These are phyloP conservation scores for Alternaria novae-zelandiae DNA, from an alignment of 2,329 filamentous ascomycete genomes.

Conservation along the genomic window DNA sequence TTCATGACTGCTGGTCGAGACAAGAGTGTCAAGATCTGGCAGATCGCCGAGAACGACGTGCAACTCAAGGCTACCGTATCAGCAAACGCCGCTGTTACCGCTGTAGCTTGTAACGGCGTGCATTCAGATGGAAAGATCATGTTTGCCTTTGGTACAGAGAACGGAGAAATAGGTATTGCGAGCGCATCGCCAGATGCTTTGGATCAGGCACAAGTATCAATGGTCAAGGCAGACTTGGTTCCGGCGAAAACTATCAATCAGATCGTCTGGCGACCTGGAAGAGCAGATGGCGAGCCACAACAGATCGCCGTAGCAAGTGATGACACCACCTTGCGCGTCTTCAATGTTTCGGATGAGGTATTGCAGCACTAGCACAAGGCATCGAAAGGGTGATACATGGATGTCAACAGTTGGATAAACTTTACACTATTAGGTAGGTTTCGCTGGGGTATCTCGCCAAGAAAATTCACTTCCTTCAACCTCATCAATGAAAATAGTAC, in stretches of 20 bases:
- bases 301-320: constrained; percentile 52
- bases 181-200: constrained; percentile 5
- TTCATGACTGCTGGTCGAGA: constrained; percentile 93
- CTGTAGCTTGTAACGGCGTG: constrained; percentile 29
- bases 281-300: constrained; percentile 7
- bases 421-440: neutral
- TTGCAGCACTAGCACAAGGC: neutral
- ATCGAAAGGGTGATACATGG: neutral
- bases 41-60: constrained; percentile 31
- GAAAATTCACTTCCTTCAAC: neutral
- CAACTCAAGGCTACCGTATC: constrained; percentile 32
- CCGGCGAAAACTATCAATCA: constrained; percentile 42
- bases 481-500: neutral
- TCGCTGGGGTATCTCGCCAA: constrained; percentile 9
- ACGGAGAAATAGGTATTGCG: constrained; percentile 33
- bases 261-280: constrained; percentile 41
- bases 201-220: constrained; percentile 22
- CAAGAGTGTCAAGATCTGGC: constrained; percentile 75
- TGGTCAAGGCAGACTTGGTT: constrained; percentile 17
- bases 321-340: constrained; percentile 50
- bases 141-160: constrained; percentile 45
- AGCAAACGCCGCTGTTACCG: constrained; percentile 36
- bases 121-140: neutral
- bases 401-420: neutral
- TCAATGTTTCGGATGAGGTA: constrained; percentile 17